Conservation (phyloP, 176 grass and related monocot genomes). For the Canna indica region DNA sequence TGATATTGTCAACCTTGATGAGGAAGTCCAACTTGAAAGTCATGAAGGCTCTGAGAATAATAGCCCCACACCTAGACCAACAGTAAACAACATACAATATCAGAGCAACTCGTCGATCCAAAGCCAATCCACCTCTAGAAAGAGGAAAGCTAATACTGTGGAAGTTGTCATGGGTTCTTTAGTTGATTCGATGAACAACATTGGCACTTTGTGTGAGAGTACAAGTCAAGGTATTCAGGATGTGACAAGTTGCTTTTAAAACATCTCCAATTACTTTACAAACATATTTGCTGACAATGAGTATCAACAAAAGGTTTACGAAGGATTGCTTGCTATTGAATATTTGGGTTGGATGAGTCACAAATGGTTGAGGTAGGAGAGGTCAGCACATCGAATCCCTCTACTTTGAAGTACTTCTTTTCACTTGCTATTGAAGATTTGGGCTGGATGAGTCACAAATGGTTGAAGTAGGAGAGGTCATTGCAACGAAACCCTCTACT, state of each 20-base stretch:
- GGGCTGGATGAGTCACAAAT: too few relatives aligned
- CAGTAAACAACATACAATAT: background rate
- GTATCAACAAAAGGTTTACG: background rate
- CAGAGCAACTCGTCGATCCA: background rate
- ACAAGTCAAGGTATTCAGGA: background rate
- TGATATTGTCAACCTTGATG: background rate
- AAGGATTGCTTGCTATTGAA: background rate
- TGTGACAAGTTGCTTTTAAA: background rate
- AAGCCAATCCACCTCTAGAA: background rate
- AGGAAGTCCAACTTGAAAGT: background rate
- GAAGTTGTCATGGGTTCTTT: background rate
- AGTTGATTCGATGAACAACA: background rate
- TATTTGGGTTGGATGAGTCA: background rate
- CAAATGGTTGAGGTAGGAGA: background rate
- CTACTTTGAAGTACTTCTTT: too few relatives aligned
- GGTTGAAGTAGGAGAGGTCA: too few relatives aligned
- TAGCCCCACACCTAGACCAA: background rate
- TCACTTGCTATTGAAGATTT: too few relatives aligned
- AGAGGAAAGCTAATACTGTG: background rate
- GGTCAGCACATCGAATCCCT: too few relatives aligned
- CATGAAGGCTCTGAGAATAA: background rate
- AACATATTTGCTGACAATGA: background rate
- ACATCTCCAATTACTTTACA: too few relatives aligned
- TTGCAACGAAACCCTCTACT: too few relatives aligned
- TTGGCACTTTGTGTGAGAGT: constrained; percentile 3